Percentiles rank a stretch among this genome's conserved stretches.
Evolutionary conservation across 768 basidiomycete genomes (phyloP).

Genomic region (Xerocomus spinulosus): DNA sequence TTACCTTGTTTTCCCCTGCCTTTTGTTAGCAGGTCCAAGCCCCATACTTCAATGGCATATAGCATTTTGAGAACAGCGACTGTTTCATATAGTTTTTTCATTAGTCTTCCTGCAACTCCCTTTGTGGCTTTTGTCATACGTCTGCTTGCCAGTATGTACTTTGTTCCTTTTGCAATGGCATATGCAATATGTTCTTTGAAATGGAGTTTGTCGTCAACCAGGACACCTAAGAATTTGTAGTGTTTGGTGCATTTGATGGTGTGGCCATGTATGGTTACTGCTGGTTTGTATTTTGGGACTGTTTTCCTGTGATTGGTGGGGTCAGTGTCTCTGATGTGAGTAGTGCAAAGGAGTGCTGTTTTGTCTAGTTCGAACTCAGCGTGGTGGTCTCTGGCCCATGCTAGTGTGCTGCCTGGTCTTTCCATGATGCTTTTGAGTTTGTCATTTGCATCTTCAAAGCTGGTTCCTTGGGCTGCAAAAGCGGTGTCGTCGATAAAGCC

Average conservation of each 20-base stretch:
- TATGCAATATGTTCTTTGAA: not conserved
- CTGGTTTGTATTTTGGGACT: too few relatives aligned
- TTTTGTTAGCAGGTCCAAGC: too few relatives aligned
- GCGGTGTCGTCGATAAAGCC: too few relatives aligned
- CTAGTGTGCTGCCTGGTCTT: not conserved
- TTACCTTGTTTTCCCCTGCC: too few relatives aligned
- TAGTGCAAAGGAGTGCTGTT: not conserved
- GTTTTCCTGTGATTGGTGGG: not conserved
- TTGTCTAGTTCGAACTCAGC: constrained; percentile 1
- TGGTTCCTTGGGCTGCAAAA: not conserved
- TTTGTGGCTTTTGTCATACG: too few relatives aligned
- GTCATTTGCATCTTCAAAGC: not conserved
- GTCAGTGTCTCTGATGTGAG: not conserved
- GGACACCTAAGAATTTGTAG: not conserved
- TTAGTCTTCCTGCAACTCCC: too few relatives aligned
- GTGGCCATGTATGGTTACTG: not conserved
- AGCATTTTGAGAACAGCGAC: too few relatives aligned
- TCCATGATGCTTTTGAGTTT: not conserved
- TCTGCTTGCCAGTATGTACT: too few relatives aligned
- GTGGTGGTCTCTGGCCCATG: not conserved
- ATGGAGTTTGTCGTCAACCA: constrained; percentile 36
- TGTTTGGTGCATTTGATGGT: not conserved
- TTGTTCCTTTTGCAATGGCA: too few relatives aligned
- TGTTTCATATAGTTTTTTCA: too few relatives aligned
- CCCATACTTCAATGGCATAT: too few relatives aligned